Conservation (phyloP, 2,329 filamentous ascomycete genomes). For the Exophiala alcalophila region DNA sequence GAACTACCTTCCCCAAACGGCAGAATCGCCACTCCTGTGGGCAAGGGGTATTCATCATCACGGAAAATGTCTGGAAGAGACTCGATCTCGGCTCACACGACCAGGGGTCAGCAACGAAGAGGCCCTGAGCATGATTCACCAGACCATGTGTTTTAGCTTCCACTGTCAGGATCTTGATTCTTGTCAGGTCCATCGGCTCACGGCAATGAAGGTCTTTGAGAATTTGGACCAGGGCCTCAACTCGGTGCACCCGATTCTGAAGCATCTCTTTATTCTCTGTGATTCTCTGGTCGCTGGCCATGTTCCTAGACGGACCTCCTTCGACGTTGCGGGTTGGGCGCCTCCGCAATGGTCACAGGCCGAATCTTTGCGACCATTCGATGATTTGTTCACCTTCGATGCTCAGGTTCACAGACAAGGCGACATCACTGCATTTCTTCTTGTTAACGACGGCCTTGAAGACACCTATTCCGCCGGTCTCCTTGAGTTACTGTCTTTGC, state of each 20-base stretch:
- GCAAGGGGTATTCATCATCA: slow-evolving; percentile 15
- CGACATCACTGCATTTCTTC: slow-evolving; percentile 4
- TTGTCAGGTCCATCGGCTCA: slow-evolving; percentile 10
- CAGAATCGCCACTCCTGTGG: slow-evolving; percentile 15
- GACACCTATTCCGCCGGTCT: background rate
- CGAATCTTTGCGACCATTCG: slow-evolving; percentile 5
- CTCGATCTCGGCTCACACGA: slow-evolving; percentile 4
- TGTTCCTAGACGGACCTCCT: slow-evolving; percentile 9
- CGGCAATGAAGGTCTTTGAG: slow-evolving; percentile 7
- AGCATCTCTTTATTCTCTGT: slow-evolving; percentile 12
- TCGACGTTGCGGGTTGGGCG: slow-evolving; percentile 14
- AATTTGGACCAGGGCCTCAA: slow-evolving; percentile 12
- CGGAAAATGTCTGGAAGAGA: slow-evolving; percentile 18
- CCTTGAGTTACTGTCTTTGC: slow-evolving; percentile 8
- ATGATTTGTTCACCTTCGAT: slow-evolving; percentile 12
- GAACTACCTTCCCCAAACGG: slow-evolving; percentile 16
- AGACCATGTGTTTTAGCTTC: slow-evolving; percentile 14
- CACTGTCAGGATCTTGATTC: slow-evolving; percentile 20
- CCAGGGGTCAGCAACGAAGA: slow-evolving; percentile 10
- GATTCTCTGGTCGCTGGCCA: slow-evolving; percentile 14
- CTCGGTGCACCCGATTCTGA: slow-evolving; percentile 10
- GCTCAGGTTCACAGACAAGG: background rate
- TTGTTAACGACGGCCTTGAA: background rate
- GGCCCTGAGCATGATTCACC: slow-evolving; percentile 14
- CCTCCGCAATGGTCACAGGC: slow-evolving; percentile 13